Evolutionary conservation across 2,329 filamentous ascomycete species (phyloP).

Genomic region (Alternaria brassicae): DNA sequence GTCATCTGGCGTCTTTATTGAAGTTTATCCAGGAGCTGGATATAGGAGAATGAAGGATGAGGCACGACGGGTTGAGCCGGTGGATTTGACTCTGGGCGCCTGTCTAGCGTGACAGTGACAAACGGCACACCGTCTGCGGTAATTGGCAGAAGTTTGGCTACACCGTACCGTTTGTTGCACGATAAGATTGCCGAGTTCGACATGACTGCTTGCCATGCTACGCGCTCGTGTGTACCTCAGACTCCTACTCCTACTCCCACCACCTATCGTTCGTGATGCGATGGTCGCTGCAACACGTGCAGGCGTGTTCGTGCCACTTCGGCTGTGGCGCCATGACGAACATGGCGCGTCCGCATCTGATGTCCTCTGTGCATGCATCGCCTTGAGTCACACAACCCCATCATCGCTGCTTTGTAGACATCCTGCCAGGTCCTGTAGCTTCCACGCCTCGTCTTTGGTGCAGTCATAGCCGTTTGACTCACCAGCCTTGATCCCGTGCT

Average conservation of each 20-base stretch:
- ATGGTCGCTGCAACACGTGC: constrained; percentile 2
- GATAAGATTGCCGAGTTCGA: not conserved
- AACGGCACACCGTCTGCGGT: not conserved
- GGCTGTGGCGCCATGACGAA: constrained; percentile 15
- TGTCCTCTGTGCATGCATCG: not conserved
- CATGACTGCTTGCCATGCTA: not conserved
- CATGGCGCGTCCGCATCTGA: not conserved
- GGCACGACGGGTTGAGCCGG: not conserved
- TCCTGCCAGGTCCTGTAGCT: not conserved
- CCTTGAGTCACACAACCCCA: constrained; percentile 11
- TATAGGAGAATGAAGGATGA: not conserved
- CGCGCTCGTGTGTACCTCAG: not conserved
- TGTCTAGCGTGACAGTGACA: constrained; percentile 1
- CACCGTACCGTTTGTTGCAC: not conserved
- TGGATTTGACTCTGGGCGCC: not conserved
- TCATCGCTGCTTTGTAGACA: not conserved
- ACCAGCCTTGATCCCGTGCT: constrained; percentile 15
- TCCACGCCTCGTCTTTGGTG: not conserved
- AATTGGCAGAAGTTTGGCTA: not conserved
- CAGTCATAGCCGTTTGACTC: constrained; percentile 19
- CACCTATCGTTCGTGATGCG: not conserved
- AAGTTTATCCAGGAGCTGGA: too few relatives aligned
- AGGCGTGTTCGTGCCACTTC: constrained; percentile 1
- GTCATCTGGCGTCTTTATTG: not conserved
- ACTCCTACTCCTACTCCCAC: not conserved